These are phyloP conservation scores for Adiantum capillusveneris DNA, from an alignment of 75 land plant species.

Conservation along the genomic window DNA sequence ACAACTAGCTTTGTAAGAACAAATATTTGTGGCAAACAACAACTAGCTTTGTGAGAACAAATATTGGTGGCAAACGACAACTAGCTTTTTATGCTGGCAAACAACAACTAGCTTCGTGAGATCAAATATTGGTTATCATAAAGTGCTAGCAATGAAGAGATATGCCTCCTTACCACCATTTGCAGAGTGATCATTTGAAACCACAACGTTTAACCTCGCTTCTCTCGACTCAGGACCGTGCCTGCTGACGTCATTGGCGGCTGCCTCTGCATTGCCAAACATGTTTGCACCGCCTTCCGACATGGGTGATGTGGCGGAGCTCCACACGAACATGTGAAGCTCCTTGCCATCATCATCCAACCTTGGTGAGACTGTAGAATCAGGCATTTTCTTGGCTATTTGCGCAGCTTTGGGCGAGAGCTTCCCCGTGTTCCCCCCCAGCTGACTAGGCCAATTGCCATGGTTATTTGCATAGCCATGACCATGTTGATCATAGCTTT, in stretches of 20 bases:
- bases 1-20: no score
- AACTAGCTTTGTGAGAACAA: no score
- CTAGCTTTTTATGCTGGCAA: no score
- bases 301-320: constrained; percentile 82
- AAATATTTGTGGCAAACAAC: no score
- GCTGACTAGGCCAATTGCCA: no score
- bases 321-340: constrained; percentile 98
- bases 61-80: no score
- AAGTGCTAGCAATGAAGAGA: no score
- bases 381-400: constrained; percentile 11
- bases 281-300: constrained; percentile 36
- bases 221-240: background rate
- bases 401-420: constrained; percentile 16
- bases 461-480: no score
- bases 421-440: constrained; percentile 7
- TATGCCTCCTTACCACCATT: background rate
- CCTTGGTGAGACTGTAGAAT: constrained; percentile 11
- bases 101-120: no score
- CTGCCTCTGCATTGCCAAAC: background rate
- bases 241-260: background rate
- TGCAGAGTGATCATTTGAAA: background rate
- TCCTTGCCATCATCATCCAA: constrained; percentile 71
- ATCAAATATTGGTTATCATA: no score
- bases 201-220: background rate
- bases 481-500: no score